Evolutionary conservation across 2,329 filamentous ascomycete genomes (phyloP), one percentile per base, ranked within the genome.

Genomic region (Paradendryphiella salina): DNA sequence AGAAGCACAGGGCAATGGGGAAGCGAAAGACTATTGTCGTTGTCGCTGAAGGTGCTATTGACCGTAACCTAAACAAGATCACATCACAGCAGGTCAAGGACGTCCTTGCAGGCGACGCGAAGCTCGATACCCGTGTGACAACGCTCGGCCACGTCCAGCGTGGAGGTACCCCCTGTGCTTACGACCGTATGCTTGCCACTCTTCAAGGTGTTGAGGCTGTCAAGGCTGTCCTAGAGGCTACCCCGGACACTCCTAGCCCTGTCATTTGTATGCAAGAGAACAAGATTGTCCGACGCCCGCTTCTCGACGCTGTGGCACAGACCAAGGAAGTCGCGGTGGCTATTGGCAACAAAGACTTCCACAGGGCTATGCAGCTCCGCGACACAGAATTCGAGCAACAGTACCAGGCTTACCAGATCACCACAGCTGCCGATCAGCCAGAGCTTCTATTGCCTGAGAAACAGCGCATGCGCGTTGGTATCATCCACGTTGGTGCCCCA

Each of bases 21-120:
- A 99, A 97, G 82, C 85, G 94, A 66, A 95, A 96, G 80, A 97
- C 94, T 1, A 97, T 97, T 65, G 93, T 99, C 66, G 96, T 99
- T 65, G 88, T 99, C 44, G 94, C 94, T 44, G 94, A 99, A 76
- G 94, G 94, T 61, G 94, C 94, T 34, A 67, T 69, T n/a, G 69
- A 72, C 37, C 82, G 83, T 58, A 77, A 93, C 45, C 84, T 96
- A 51, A 88, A 87, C 70, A 93, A 90, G 75, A 96, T 99, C 66
- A 85, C 85, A 0, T 85, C 90, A 8, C 77, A 80, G 14, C 87
- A 88, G 75, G 89, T 99, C 73, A 96, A 94, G 73, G 84, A 93
- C 62, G 84, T 97, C 42, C 83, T 99, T n/a, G 87, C 90, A 31
- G 78, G 88, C 15, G 85, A 88, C 9, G 83, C 96, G 4, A 85